Evolutionary conservation across 257 asterid species (phyloP).

Genomic region (Apocynum venetum): DNA sequence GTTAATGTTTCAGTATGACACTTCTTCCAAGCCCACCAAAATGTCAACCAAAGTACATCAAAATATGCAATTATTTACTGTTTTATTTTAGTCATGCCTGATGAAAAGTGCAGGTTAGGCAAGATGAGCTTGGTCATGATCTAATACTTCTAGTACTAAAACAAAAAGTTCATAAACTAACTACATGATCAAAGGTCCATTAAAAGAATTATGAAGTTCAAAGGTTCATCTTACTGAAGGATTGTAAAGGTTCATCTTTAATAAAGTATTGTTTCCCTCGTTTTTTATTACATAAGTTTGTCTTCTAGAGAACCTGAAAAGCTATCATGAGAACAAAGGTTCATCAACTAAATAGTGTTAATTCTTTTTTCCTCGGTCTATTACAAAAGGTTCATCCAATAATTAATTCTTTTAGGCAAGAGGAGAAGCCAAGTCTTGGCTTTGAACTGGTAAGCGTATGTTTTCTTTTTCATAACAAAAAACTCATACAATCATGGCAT

Average conservation of each 20-base stretch:
- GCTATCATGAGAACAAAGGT: neutral
- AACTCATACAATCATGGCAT: neutral
- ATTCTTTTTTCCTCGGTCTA: neutral
- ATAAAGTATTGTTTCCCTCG: neutral
- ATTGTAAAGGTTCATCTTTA: neutral
- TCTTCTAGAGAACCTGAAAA: neutral
- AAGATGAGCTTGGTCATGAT: neutral
- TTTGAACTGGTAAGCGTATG: neutral
- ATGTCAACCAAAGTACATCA: neutral
- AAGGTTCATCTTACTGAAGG: neutral
- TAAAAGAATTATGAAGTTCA: no score
- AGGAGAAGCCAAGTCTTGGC: neutral
- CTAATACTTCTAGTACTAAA: neutral
- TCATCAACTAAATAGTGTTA: neutral
- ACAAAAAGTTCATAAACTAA: no score
- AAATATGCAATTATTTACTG: neutral
- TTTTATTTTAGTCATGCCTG: neutral
- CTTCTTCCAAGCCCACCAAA: no score
- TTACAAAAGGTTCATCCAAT: neutral
- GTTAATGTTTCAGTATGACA: no score
- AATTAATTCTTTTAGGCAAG: neutral
- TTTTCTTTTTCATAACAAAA: neutral
- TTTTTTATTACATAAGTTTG: neutral
- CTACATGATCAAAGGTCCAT: no score
- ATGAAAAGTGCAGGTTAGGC: neutral